phyloP scores from a whole-genome alignment of 2,329 filamentous ascomycete genomes.

The Colletotrichum filicis region DNA sequence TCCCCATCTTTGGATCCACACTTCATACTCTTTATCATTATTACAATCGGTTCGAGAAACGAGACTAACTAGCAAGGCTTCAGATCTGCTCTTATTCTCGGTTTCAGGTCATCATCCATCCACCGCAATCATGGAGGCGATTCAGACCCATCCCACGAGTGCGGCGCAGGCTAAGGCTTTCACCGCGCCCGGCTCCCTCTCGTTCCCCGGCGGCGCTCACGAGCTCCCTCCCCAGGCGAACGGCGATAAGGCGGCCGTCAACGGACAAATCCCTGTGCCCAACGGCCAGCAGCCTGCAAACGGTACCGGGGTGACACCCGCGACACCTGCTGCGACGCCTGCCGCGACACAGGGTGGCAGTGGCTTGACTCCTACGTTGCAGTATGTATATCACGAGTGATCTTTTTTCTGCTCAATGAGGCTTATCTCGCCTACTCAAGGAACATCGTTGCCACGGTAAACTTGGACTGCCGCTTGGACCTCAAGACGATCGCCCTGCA shows the following conservation, averaged over 20 bases:
- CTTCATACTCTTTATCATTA: neutral
- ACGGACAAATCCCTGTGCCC: slow-evolving; percentile 54
- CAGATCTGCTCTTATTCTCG: slow-evolving; percentile 42
- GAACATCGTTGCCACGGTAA: slow-evolving; percentile 99
- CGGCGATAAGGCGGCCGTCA: slow-evolving; percentile 64
- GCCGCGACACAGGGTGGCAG: slow-evolving; percentile 84
- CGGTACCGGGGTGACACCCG: slow-evolving; percentile 85
- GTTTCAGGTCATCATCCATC: neutral
- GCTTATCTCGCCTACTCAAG: slow-evolving; percentile 71
- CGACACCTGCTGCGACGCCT: slow-evolving; percentile 92
- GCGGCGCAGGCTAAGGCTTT: slow-evolving; percentile 96
- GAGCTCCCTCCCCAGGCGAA: slow-evolving; percentile 84
- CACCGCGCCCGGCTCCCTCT: slow-evolving; percentile 90
- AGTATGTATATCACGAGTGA: slow-evolving; percentile 79
- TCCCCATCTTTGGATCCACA: neutral
- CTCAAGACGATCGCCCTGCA: slow-evolving; percentile 99
- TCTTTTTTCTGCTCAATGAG: slow-evolving; percentile 51
- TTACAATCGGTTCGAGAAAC: neutral
- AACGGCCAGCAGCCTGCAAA: slow-evolving; percentile 68
- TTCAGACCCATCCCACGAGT: slow-evolving; percentile 91
- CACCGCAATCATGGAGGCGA: slow-evolving; percentile 78
- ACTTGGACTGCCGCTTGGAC: slow-evolving; percentile 95
- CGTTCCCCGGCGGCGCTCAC: slow-evolving; percentile 85
- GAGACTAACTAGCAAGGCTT: neutral
- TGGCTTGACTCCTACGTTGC: slow-evolving; percentile 91